These are phyloP conservation scores for Pyrenula massariospora DNA, from an alignment of 495 filamentous ascomycete genomes.

Conservation along the genomic window DNA sequence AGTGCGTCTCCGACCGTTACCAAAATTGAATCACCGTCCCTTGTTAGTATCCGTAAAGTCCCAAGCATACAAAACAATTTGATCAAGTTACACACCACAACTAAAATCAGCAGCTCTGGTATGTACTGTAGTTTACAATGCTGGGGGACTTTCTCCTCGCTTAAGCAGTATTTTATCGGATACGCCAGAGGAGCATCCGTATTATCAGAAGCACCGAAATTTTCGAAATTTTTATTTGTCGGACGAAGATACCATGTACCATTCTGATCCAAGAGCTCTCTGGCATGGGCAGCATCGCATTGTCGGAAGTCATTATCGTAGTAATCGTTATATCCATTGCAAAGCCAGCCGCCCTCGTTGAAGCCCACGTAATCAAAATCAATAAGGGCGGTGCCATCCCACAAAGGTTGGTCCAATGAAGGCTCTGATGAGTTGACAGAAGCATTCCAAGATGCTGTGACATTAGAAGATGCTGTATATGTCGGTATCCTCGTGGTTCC, in stretches of 20 bases:
- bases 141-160: conserved; percentile 10
- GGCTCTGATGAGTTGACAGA: no score
- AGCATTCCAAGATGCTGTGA: no score
- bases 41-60: conserved; percentile 3
- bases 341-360: background rate
- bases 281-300: background rate
- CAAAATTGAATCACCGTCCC: background rate
- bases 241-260: background rate
- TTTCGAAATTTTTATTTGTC: background rate
- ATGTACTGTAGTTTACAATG: conserved; percentile 25
- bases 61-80: conserved; percentile 15
- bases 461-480: no score
- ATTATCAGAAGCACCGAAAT: no score
- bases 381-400: background rate
- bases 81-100: conserved; percentile 8
- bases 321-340: background rate
- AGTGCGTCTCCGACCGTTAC: conserved; percentile 16
- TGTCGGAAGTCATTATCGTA: background rate
- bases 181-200: background rate
- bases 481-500: background rate
- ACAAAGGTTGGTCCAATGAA: background rate
- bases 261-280: background rate
- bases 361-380: background rate
- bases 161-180: conserved; percentile 27
- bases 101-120: background rate